Percentiles rank a stretch among this genome's conserved stretches.
phyloP scores from a whole-genome alignment of 2,329 filamentous ascomycete species.

The Colletotrichum tabaci region DNA sequence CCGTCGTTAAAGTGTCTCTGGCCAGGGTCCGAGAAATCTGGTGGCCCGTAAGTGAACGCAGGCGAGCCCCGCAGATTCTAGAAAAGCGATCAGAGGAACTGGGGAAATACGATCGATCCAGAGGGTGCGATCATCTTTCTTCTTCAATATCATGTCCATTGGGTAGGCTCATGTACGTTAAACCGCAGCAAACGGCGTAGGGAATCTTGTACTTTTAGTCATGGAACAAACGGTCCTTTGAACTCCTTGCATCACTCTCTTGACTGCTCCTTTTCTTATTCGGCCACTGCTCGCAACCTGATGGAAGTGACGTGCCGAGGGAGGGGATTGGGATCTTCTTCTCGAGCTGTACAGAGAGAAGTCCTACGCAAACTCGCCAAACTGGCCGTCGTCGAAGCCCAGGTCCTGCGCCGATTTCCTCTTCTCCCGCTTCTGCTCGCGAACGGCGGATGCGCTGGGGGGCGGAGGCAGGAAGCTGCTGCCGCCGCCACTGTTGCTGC shows the following conservation, averaged over 20 bases:
- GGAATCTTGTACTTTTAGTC: conserved; percentile 24
- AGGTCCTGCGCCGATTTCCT: conserved; percentile 73
- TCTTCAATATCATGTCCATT: conserved; percentile 11
- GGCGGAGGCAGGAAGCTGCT: conserved; percentile 71
- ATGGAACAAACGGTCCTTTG: conserved; percentile 1
- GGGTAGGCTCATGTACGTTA: not conserved
- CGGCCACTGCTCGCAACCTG: not conserved
- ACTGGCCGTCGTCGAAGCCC: conserved; percentile 90
- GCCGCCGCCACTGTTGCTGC: conserved; percentile 46
- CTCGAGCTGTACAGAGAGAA: not conserved
- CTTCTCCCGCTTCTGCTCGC: conserved; percentile 70
- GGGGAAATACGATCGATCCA: not conserved
- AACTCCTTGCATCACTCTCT: conserved; percentile 18
- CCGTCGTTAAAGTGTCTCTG: conserved; percentile 50
- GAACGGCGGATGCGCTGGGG: conserved; percentile 73
- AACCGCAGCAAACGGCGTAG: conserved; percentile 14
- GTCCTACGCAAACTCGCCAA: conserved; percentile 81
- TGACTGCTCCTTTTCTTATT: conserved; percentile 7
- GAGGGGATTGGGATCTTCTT: not conserved
- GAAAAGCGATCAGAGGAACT: not conserved
- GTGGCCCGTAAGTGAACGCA: not conserved
- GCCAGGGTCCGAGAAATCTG: conserved; percentile 41
- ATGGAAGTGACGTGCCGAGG: not conserved
- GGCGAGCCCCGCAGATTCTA: not conserved
- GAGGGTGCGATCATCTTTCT: not conserved